Conservation (phyloP, 257 asterid species). For the Nicotiana tabacum region DNA sequence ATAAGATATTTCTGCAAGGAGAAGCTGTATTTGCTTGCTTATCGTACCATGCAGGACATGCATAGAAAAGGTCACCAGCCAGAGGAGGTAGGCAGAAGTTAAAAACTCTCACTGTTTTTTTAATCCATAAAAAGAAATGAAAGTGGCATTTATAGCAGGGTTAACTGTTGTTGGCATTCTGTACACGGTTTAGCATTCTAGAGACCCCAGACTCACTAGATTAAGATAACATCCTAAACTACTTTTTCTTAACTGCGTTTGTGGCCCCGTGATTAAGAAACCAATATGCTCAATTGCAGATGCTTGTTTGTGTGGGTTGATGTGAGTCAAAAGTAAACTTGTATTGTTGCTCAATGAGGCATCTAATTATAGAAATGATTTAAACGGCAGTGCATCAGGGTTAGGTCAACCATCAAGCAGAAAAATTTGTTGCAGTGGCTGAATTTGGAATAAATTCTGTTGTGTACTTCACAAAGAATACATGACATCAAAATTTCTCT, state of each 20-base stretch:
- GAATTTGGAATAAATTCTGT: background rate
- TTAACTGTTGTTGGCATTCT: background rate
- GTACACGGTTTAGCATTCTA: background rate
- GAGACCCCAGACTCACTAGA: background rate
- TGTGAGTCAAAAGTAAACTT: background rate
- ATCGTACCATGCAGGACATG: conserved; percentile 89
- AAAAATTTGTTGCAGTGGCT: background rate
- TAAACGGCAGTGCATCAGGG: background rate
- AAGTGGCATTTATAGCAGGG: background rate
- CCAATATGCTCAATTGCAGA: background rate
- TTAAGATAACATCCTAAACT: background rate
- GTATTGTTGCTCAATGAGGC: background rate
- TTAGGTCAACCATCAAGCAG: background rate
- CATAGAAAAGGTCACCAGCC: conserved; percentile 76
- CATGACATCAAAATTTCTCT: background rate
- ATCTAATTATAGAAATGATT: background rate
- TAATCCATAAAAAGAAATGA: background rate
- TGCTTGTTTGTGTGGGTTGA: background rate
- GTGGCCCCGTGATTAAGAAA: background rate
- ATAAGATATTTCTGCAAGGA: conserved; percentile 86
- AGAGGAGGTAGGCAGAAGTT: conserved; percentile 59
- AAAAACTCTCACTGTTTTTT: background rate
- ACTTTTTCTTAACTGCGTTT: background rate
- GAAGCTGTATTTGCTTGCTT: conserved; percentile 70
- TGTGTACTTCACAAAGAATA: background rate